These are phyloP conservation scores for Nectriaceae sp. DNA, from an alignment of 2,329 filamentous ascomycete species.

Conservation along the genomic window DNA sequence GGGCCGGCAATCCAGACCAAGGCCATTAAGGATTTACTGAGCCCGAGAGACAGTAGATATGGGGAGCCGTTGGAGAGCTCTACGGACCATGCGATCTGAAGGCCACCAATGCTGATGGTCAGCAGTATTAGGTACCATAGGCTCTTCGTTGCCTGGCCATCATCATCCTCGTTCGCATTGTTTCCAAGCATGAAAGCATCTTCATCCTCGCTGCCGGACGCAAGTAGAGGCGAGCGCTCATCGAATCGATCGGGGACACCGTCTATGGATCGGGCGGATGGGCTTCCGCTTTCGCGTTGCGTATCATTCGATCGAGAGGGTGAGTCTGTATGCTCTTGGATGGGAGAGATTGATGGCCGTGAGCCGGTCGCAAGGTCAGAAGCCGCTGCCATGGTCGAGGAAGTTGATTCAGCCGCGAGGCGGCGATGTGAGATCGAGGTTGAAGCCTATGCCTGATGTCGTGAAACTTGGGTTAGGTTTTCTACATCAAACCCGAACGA, in stretches of 20 bases:
- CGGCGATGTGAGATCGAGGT: not conserved
- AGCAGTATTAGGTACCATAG: constrained; percentile 83
- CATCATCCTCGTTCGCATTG: constrained; percentile 19
- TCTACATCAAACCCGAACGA: too few relatives aligned
- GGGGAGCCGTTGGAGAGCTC: constrained; percentile 92
- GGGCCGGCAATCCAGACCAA: constrained; percentile 85
- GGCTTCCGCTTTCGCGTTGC: constrained; percentile 7
- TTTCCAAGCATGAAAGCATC: constrained; percentile 7
- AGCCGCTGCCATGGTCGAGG: constrained; percentile 15
- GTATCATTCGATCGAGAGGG: constrained; percentile 9
- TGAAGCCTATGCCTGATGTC: not conserved
- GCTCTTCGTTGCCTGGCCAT: constrained; percentile 70
- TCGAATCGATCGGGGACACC: constrained; percentile 18
- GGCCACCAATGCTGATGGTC: constrained; percentile 81
- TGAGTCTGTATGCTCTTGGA: not conserved
- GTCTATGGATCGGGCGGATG: constrained; percentile 17
- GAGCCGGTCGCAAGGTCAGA: constrained; percentile 9
- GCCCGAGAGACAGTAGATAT: constrained; percentile 75
- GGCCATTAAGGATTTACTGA: constrained; percentile 81
- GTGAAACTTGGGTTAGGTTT: too few relatives aligned
- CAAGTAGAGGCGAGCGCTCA: constrained; percentile 36
- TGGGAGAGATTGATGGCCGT: constrained; percentile 6
- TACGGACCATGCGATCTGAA: constrained; percentile 95
- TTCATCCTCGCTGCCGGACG: constrained; percentile 12
- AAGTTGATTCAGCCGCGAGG: constrained; percentile 6